Percentiles rank a stretch among this genome's conserved stretches.
Conservation (phyloP, 2,329 filamentous ascomycete genomes). For the Pestalotiopsis sp. region DNA sequence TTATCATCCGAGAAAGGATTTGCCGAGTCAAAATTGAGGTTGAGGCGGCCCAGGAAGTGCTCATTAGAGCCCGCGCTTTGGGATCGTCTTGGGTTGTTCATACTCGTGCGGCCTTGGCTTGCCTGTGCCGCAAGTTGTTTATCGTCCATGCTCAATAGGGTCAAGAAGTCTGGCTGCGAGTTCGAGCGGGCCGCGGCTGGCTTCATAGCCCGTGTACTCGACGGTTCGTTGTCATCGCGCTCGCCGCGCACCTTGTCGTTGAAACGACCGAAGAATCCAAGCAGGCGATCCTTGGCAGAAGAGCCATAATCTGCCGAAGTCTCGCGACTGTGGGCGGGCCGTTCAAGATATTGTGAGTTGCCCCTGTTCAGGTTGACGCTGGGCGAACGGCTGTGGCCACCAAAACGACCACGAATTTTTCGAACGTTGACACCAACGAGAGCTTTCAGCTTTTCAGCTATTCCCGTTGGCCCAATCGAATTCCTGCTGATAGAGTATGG, state of each 20-base stretch:
- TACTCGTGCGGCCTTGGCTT: slow-evolving; percentile 11
- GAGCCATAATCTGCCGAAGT: slow-evolving; percentile 30
- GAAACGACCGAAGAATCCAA: slow-evolving; percentile 48
- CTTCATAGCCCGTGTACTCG: slow-evolving; percentile 25
- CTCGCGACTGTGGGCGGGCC: slow-evolving; percentile 38
- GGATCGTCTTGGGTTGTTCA: slow-evolving; percentile 25
- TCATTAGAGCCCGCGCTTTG: slow-evolving; percentile 35
- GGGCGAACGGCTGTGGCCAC: slow-evolving; percentile 34
- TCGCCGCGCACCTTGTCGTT: slow-evolving; percentile 32
- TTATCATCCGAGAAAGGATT: slow-evolving; percentile 54
- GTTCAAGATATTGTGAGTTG: slow-evolving; percentile 52
- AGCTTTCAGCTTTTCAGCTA: slow-evolving; percentile 42
- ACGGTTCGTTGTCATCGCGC: slow-evolving; percentile 25
- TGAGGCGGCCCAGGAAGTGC: slow-evolving; percentile 42
- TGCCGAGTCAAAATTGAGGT: slow-evolving; percentile 35
- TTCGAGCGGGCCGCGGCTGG: slow-evolving; percentile 19
- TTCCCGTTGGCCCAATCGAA: slow-evolving; percentile 51
- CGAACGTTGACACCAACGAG: slow-evolving; percentile 38
- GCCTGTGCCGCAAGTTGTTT: slow-evolving; percentile 31
- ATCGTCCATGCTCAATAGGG: slow-evolving; percentile 44
- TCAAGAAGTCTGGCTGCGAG: slow-evolving; percentile 45
- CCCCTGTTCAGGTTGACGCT: slow-evolving; percentile 53
- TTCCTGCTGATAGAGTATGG: slow-evolving; percentile 44
- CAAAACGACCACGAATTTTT: slow-evolving; percentile 36
- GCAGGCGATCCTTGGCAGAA: slow-evolving; percentile 39